phyloP scores from a whole-genome alignment of 495 filamentous ascomycete species.

The Jackrogersella minutella region DNA sequence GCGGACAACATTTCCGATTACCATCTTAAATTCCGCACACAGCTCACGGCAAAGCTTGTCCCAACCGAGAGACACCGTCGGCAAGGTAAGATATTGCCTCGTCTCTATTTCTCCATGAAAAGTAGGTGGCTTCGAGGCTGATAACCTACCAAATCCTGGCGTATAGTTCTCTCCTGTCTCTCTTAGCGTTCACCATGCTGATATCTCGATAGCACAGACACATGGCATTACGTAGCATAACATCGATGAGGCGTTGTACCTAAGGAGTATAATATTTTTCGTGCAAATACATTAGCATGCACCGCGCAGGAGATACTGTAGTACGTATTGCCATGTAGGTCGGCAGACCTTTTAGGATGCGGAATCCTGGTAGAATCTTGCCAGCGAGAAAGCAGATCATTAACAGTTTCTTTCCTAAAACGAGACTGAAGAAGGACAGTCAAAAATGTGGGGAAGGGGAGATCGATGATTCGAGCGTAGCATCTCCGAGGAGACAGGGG shows the following conservation, averaged over 20 bases:
- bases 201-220: conserved; percentile 6
- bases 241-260: not conserved
- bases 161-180: no score
- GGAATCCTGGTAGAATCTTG: conserved; percentile 6
- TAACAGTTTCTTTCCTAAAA: conserved; percentile 16
- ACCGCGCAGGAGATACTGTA: not conserved
- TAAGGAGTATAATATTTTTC: not conserved
- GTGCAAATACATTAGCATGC: conserved; percentile 15
- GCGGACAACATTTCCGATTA: not conserved
- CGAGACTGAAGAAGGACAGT: conserved; percentile 1
- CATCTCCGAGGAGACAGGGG: conserved; percentile 49
- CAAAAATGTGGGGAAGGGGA: conserved; percentile 34
- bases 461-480: conserved; percentile 36
- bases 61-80: not conserved
- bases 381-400: conserved; percentile 22
- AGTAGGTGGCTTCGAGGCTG: conserved; percentile 1
- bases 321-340: conserved; percentile 20
- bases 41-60: not conserved
- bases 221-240: conserved; percentile 19
- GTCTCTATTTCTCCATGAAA: conserved; percentile 18
- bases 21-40: not conserved
- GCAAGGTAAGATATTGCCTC: not conserved
- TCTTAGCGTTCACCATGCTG: not conserved
- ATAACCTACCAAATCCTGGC: not conserved
- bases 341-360: conserved; percentile 34